These are phyloP conservation scores for Bocquillonia castaneifolia DNA, from an alignment of 441 rosid species.

Conservation along the genomic window DNA sequence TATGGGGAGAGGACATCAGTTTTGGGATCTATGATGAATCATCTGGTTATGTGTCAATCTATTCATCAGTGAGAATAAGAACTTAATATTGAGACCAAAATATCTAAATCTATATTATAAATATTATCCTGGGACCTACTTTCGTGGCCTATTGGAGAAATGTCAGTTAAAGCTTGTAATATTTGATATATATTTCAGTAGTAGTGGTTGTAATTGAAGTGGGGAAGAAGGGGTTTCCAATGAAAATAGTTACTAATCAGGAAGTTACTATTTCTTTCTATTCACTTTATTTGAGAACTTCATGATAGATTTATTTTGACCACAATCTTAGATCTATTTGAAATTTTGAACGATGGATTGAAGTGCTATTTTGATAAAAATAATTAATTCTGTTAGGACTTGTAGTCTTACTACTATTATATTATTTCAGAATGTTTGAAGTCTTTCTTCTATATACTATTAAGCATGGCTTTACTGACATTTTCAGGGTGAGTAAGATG, in stretches of 20 bases:
- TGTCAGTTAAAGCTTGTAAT: not conserved
- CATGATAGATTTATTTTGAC: no score
- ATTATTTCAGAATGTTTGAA: not conserved
- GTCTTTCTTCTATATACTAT: no score
- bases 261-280: no score
- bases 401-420: not conserved
- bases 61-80: not conserved
- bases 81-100: not conserved
- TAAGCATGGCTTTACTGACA: no score
- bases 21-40: not conserved
- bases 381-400: no score
- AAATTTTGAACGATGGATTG: not conserved
- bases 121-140: not conserved
- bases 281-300: not conserved
- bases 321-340: not conserved
- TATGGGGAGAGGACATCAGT: not conserved
- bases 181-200: not conserved
- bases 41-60: not conserved
- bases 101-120: not conserved
- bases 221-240: not conserved
- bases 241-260: not conserved
- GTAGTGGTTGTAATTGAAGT: not conserved
- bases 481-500: no score
- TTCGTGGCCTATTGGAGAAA: not conserved
- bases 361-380: no score